A percentile compares a stretch with the other conserved stretches of the same genome.
phyloP scores from a whole-genome alignment of 345 rosid genomes.

The Pugionium dolabratum region DNA sequence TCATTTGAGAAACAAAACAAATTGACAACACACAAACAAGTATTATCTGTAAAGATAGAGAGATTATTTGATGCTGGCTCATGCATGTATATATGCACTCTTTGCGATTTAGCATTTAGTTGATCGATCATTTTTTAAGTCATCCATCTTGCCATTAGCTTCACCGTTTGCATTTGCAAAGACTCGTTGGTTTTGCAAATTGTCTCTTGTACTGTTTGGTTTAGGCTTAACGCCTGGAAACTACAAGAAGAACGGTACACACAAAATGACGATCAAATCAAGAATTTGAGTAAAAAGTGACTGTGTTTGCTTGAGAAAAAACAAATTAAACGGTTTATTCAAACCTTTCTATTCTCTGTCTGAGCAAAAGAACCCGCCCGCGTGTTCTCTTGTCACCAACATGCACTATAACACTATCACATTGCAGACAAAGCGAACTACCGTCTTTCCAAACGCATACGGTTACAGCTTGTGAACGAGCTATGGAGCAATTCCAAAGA shows the following conservation, averaged over 20 bases:
- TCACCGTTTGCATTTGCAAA: constrained; percentile 47
- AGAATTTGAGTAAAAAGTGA: neutral
- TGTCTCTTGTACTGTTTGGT: constrained; percentile 46
- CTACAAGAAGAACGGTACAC: constrained; percentile 43
- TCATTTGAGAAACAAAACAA: constrained; percentile 39
- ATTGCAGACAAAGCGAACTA: constrained; percentile 78
- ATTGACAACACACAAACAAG: too few species aligned
- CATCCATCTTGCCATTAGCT: constrained; percentile 51
- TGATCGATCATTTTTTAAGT: constrained; percentile 54
- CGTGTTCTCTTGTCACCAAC: constrained; percentile 83
- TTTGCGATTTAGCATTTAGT: constrained; percentile 66
- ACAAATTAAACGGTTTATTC: neutral
- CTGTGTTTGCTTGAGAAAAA: neutral
- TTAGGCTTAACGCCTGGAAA: constrained; percentile 69
- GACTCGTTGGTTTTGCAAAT: constrained; percentile 49
- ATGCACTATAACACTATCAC: constrained; percentile 75
- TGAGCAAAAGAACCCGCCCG: constrained; percentile 60
- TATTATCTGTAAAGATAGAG: neutral
- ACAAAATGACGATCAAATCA: neutral
- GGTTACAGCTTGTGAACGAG: too few species aligned
- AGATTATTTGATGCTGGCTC: constrained; percentile 52
- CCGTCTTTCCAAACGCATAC: constrained; percentile 44
- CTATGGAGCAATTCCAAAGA: too few species aligned
- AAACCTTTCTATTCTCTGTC: constrained; percentile 76
- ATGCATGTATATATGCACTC: constrained; percentile 30